These are phyloP conservation scores for Phellinidium pouzarii DNA, from an alignment of 1,284 basidiomycete genomes.

Conservation along the genomic window DNA sequence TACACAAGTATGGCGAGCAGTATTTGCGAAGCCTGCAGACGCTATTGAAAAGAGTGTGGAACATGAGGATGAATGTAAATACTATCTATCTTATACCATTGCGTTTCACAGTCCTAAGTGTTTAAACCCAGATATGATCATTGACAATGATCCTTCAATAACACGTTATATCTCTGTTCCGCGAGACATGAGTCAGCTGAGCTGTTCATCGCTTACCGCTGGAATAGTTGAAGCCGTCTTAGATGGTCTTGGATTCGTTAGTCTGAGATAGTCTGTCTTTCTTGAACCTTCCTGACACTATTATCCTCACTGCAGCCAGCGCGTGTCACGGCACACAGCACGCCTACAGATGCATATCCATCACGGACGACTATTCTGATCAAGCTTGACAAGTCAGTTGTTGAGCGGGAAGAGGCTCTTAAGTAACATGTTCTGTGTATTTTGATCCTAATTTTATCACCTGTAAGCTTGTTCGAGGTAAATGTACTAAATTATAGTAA, in stretches of 20 bases:
- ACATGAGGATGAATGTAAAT: slow-evolving; percentile 89
- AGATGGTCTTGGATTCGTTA: slow-evolving; percentile 90
- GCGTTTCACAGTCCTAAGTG: not conserved
- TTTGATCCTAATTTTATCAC: not conserved
- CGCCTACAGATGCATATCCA: slow-evolving; percentile 76
- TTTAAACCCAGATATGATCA: slow-evolving; percentile 81
- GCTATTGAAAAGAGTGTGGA: slow-evolving; percentile 94
- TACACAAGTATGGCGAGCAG: slow-evolving; percentile 89
- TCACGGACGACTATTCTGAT: slow-evolving; percentile 88
- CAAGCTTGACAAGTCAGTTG: slow-evolving; percentile 85
- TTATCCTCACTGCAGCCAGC: slow-evolving; percentile 61
- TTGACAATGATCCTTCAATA: slow-evolving; percentile 91
- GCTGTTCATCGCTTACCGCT: slow-evolving; percentile 94
- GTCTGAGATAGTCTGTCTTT: slow-evolving; percentile 31
- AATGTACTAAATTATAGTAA: no score
- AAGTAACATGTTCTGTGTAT: slow-evolving; percentile 34
- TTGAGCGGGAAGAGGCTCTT: slow-evolving; percentile 82
- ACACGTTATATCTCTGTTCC: slow-evolving; percentile 92
- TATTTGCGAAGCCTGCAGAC: slow-evolving; percentile 91
- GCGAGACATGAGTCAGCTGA: slow-evolving; percentile 88
- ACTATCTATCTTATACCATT: not conserved
- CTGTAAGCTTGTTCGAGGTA: not conserved
- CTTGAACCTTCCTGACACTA: slow-evolving; percentile 9
- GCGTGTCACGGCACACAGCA: slow-evolving; percentile 93
- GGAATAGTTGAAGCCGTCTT: slow-evolving; percentile 96